Conservation (phyloP, 257 asterid species). For the Gentiana straminea region DNA sequence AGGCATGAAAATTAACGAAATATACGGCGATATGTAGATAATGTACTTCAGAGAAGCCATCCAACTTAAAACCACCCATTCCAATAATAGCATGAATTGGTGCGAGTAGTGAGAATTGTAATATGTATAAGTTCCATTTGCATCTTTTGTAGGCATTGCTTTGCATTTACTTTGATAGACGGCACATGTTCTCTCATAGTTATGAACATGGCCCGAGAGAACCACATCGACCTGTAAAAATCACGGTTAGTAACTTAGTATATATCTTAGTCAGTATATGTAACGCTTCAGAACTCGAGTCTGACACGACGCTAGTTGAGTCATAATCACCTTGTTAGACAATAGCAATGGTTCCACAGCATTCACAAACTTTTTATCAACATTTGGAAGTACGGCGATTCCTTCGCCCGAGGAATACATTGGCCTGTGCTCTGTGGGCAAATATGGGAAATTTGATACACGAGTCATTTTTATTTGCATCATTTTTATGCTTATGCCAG, state of each 20-base stretch:
- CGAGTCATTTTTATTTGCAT: no score
- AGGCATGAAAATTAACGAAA: no score
- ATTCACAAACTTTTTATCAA: constrained; percentile 39
- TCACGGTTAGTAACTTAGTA: no score
- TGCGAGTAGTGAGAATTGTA: constrained; percentile 48
- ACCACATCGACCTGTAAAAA: constrained; percentile 55
- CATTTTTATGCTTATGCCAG: no score
- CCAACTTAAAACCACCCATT: constrained; percentile 82
- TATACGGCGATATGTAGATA: no score
- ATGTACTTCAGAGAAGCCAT: constrained; percentile 26
- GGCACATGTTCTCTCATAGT: constrained; percentile 79
- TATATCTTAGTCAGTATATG: no score
- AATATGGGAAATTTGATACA: no score
- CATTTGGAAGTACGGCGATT: constrained; percentile 5
- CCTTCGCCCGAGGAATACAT: no score
- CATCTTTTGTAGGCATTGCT: constrained; percentile 51
- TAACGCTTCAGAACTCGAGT: no score
- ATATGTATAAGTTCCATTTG: constrained; percentile 44
- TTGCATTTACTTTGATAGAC: constrained; percentile 49
- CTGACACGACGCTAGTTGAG: no score
- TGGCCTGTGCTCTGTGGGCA: no score
- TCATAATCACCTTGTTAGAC: constrained; percentile 36
- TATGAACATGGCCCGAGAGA: constrained; percentile 84
- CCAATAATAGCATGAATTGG: constrained; percentile 80
- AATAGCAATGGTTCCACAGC: constrained; percentile 61